These are phyloP conservation scores for Stephanodiscus minutulus DNA, from an alignment of 108 stramenopile genomes.

Conservation along the genomic window DNA sequence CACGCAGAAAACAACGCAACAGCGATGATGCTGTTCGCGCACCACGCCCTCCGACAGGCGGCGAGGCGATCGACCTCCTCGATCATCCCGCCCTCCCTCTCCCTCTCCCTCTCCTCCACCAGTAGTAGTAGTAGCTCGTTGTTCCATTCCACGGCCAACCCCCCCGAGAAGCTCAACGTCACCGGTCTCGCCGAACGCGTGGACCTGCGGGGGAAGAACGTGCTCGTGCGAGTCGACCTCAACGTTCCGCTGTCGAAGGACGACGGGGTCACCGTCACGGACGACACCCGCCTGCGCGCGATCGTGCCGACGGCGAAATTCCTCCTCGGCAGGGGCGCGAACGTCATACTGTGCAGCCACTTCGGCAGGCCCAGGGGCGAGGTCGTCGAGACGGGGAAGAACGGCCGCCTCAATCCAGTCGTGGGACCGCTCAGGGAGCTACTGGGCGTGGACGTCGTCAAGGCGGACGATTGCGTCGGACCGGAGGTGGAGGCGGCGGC, in stretches of 20 bases:
- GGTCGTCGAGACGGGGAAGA: slow-evolving; percentile 89
- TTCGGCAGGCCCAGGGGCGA: slow-evolving; percentile 92
- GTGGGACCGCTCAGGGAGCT: slow-evolving; percentile 72
- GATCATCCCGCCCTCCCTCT: too few species aligned
- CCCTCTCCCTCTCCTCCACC: too few species aligned
- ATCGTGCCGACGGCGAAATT: slow-evolving; percentile 89
- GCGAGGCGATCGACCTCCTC: too few species aligned
- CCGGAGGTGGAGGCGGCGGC: slow-evolving; percentile 83
- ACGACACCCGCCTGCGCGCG: slow-evolving; percentile 88
- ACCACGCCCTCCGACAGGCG: too few species aligned
- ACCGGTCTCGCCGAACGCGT: slow-evolving; percentile 78
- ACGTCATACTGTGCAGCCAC: slow-evolving; percentile 87
- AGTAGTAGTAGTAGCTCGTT: too few species aligned
- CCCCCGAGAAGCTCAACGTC: too few species aligned
- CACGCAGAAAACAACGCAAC: too few species aligned
- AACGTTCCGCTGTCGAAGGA: slow-evolving; percentile 88
- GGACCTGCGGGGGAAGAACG: slow-evolving; percentile 77
- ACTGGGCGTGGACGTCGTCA: slow-evolving; percentile 67
- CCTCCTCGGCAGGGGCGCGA: slow-evolving; percentile 86
- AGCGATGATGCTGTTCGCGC: too few species aligned
- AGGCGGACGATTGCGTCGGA: slow-evolving; percentile 90
- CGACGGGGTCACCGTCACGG: slow-evolving; percentile 85
- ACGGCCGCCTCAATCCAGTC: slow-evolving; percentile 83
- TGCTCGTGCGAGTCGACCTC: slow-evolving; percentile 88
- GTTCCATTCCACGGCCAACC: too few species aligned